phyloP scores from a whole-genome alignment of 257 asterid genomes.

The Solanum microdontum region DNA sequence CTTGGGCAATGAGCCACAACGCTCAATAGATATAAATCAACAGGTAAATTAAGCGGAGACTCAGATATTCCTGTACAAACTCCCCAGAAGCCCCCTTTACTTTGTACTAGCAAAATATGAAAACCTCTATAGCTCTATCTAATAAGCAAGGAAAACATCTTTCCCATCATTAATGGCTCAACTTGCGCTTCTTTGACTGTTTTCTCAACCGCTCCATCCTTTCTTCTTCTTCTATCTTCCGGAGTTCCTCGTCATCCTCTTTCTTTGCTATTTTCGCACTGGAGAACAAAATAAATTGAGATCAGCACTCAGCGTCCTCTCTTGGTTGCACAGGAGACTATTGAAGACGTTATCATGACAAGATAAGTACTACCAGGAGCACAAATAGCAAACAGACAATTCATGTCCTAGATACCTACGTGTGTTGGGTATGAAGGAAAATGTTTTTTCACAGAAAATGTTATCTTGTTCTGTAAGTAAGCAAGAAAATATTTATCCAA shows the following conservation, averaged over 20 bases:
- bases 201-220: slow-evolving; percentile 44
- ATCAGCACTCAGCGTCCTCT: not conserved
- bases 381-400: not conserved
- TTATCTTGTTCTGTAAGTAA: not conserved
- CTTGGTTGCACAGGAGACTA: not conserved
- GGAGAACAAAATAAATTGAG: slow-evolving; percentile 2
- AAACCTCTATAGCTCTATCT: not conserved
- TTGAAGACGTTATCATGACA: not conserved
- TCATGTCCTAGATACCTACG: not conserved
- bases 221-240: slow-evolving; percentile 68
- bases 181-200: slow-evolving; percentile 55
- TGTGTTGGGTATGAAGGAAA: not conserved
- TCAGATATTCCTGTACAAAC: not conserved
- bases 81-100: not conserved
- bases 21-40: not conserved
- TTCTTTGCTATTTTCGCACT: slow-evolving; percentile 47
- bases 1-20: not conserved
- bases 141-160: not conserved
- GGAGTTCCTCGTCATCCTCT: slow-evolving; percentile 77
- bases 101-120: not conserved
- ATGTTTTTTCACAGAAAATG: not conserved
- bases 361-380: not conserved
- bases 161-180: slow-evolving; percentile 8
- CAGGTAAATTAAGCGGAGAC: not conserved
- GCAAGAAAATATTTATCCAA: not conserved